Evolutionary conservation across 2,329 filamentous ascomycete species (phyloP).

Genomic region (Botryotinia narcissicola): DNA sequence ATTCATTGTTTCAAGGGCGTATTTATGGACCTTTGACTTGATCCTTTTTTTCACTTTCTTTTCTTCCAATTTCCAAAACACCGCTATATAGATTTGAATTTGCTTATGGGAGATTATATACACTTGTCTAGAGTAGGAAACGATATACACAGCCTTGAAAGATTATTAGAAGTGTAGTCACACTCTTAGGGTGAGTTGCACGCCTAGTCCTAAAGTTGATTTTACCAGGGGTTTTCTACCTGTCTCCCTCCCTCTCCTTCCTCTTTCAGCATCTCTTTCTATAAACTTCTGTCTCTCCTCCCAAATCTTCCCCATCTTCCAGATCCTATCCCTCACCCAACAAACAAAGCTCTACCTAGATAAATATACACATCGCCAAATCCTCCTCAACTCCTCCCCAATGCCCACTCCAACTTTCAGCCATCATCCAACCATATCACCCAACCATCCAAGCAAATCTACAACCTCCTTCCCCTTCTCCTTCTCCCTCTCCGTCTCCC

Average conservation of each 20-base stretch:
- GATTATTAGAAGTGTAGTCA: fast-evolving
- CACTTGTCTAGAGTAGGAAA: neutral
- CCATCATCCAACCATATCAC: no score
- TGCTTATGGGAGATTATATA: neutral
- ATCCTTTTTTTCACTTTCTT: neutral
- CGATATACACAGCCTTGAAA: neutral
- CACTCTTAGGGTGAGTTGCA: neutral
- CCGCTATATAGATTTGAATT: neutral
- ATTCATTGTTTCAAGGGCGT: fast-evolving
- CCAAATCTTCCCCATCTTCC: no score
- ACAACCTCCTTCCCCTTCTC: neutral
- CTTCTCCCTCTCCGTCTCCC: neutral
- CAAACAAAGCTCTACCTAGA: no score
- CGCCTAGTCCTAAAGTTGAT: neutral
- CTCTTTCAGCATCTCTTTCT: no score
- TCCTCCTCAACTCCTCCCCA: no score
- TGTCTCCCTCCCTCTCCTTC: no score
- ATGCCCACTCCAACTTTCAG: no score
- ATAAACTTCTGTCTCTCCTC: no score
- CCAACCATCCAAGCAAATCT: no score
- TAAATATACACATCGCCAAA: no score
- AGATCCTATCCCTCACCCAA: no score
- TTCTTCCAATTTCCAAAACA: neutral
- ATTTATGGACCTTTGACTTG: neutral
- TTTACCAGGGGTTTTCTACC: neutral